Base-by-base conservation (phyloP, 2,329 filamentous ascomycete species). In the Amphichorda felina region DNA sequence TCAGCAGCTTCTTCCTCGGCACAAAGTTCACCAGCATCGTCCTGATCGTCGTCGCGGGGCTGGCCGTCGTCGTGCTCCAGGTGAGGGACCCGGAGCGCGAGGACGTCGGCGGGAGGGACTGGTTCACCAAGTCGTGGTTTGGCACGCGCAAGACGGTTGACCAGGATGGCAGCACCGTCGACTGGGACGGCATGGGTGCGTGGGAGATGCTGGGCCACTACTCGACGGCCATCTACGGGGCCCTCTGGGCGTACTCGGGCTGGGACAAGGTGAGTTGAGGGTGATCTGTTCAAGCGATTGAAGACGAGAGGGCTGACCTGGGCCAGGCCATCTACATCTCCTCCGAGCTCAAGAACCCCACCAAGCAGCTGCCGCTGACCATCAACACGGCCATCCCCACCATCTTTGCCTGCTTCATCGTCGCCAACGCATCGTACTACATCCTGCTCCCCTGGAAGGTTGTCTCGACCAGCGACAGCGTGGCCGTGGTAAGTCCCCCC, bases 191-290 rank as follows among this genome's bases (percentile, higher is more conserved):
- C 2, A 44, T 79, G 29, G 55, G 61, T 5, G 50, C 59, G 19
- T 79, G 75, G 75, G 70, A 75, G 38, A 59, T 70, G 9, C 63
- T 77, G 18, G 75, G 75, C 0, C 69, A 77, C 43, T 69, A 70
- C 38, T 73, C 71, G 3, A 65, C 72, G 2, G 75, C 75, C 0
- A 57, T 79, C 1, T 79, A 79, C 43, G 75, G 68, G 0, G 72
- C 71, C 0, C 48, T 79, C 0, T 80, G 74, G 75, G 75, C 71
- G 0, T 80, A 78, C 40, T 75, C 70, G 1, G 75, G 75, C 0
- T 80, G 75, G 75, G 75, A 79, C 37, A 79, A 78, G 56, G 72
- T 71, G 27, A 55, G 61, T 34, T 17, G 17, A n/a, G 10, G 9
- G 13, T 29, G 27, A n/a, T 8, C n/a, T n/a, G n/a, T 18, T 3